Percentiles rank a stretch among this genome's conserved stretches.
Conservation (phyloP, 495 filamentous ascomycete genomes). For the Aspergillus wentii region DNA sequence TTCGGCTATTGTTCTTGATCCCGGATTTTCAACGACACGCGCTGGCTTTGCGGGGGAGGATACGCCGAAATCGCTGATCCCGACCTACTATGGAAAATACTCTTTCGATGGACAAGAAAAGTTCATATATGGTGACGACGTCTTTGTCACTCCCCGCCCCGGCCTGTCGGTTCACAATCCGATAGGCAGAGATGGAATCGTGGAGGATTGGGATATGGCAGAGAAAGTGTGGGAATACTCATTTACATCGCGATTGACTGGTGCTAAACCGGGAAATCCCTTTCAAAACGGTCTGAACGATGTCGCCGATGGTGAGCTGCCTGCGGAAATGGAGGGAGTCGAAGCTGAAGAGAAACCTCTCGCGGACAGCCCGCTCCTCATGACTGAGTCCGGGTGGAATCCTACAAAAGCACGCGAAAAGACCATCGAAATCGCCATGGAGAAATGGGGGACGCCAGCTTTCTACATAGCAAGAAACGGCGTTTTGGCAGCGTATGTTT, state of each 20-base stretch:
- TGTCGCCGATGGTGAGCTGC: conserved; percentile 50
- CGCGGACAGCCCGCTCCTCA: conserved; percentile 82
- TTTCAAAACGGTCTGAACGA: conserved; percentile 74
- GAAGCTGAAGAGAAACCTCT: conserved; percentile 75
- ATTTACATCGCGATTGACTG: conserved; percentile 73
- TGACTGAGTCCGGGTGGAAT: conserved; percentile 95
- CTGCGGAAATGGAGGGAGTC: conserved; percentile 60
- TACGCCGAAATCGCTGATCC: conserved; percentile 85
- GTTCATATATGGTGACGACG: conserved; percentile 78
- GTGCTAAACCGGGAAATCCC: conserved; percentile 55
- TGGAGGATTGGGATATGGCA: conserved; percentile 95
- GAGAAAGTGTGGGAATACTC: conserved; percentile 85
- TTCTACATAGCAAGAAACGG: conserved; percentile 80
- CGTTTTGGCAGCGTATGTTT: conserved; percentile 60
- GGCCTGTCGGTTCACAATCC: conserved; percentile 82
- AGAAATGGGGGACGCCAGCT: conserved; percentile 88
- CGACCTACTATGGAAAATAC: conserved; percentile 75
- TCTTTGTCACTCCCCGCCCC: conserved; percentile 69
- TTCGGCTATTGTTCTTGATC: conserved; percentile 91
- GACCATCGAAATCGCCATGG: conserved; percentile 90
- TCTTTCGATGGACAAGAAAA: conserved; percentile 51
- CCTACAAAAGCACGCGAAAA: conserved; percentile 80
- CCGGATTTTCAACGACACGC: conserved; percentile 83
- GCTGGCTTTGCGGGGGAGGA: conserved; percentile 98
- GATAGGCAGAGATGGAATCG: conserved; percentile 81